phyloP scores from a whole-genome alignment of 371 early-diverging fungal species.

The Cokeromyces recurvatus region DNA sequence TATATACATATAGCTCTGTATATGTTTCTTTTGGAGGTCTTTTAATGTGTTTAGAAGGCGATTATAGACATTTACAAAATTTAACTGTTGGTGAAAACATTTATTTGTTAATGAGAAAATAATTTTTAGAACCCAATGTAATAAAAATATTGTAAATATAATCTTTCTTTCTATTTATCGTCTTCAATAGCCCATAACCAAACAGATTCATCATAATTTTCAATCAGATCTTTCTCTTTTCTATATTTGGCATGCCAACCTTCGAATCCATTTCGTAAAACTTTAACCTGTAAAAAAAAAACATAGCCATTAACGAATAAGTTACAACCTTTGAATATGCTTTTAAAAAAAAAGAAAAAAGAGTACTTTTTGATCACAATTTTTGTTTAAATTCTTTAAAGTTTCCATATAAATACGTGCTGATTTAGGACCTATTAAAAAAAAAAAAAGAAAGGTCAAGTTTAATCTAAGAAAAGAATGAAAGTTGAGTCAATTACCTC shows the following conservation, averaged over 20 bases:
- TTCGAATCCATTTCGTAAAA: constrained; percentile 70
- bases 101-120: constrained; percentile 87
- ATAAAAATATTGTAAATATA: no score
- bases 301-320: constrained; percentile 13
- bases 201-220: constrained; percentile 53
- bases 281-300: constrained; percentile 45
- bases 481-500: constrained; percentile 47
- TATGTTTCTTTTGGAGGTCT: constrained; percentile 93
- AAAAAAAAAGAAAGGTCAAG: no score
- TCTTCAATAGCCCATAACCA: constrained; percentile 38
- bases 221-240: constrained; percentile 52
- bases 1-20: constrained; percentile 66
- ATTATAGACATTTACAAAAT: constrained; percentile 77
- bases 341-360: no score
- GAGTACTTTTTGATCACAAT: constrained; percentile 24
- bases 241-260: constrained; percentile 62
- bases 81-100: constrained; percentile 82
- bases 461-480: no score
- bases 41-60: constrained; percentile 87
- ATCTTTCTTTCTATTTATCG: constrained; percentile 2
- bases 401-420: constrained; percentile 70
- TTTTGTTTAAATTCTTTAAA: constrained; percentile 30
- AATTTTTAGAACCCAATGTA: no score
- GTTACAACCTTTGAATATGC: constrained; percentile 4
- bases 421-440: constrained; percentile 63